Percentiles rank a stretch among this genome's conserved stretches.
phyloP scores from a whole-genome alignment of 2,329 filamentous ascomycete species.

The Tolypocladium pustulatum region DNA sequence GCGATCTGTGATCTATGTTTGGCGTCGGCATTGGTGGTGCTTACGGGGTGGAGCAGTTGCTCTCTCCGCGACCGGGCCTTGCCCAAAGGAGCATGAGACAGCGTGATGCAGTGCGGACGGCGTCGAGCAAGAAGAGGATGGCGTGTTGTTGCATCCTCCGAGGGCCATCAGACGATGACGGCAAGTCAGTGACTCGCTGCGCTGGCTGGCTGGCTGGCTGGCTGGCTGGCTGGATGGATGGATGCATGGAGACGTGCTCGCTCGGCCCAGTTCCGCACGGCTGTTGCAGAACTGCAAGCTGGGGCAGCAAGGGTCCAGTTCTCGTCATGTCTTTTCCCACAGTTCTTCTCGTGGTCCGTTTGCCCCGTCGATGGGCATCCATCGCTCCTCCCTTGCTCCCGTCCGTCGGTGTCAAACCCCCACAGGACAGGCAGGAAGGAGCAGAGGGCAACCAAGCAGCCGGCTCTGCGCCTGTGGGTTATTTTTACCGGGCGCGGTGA shows the following conservation, averaged over 20 bases:
- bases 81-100: not conserved
- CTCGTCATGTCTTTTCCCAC: not conserved
- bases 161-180: not conserved
- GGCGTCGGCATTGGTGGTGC: not conserved
- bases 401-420: not conserved
- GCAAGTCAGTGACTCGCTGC: not conserved
- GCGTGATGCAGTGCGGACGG: not conserved
- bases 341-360: not conserved
- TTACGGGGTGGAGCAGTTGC: not conserved
- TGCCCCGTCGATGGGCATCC: not conserved
- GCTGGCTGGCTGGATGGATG: not conserved
- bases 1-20: not conserved
- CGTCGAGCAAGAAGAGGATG: not conserved
- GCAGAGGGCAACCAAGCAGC: not conserved
- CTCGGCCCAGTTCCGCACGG: not conserved
- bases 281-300: not conserved
- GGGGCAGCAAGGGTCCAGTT: not conserved
- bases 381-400: not conserved
- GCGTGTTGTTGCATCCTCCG: not conserved
- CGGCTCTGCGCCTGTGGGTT: slow-evolving; percentile 10
- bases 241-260: not conserved
- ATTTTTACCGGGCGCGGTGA: slow-evolving; percentile 15
- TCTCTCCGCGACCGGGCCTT: not conserved
- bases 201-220: too few relatives aligned
- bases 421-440: not conserved